Base-by-base conservation (phyloP, 2,329 filamentous ascomycete species). In the Cladosporium sphaerospermum region DNA sequence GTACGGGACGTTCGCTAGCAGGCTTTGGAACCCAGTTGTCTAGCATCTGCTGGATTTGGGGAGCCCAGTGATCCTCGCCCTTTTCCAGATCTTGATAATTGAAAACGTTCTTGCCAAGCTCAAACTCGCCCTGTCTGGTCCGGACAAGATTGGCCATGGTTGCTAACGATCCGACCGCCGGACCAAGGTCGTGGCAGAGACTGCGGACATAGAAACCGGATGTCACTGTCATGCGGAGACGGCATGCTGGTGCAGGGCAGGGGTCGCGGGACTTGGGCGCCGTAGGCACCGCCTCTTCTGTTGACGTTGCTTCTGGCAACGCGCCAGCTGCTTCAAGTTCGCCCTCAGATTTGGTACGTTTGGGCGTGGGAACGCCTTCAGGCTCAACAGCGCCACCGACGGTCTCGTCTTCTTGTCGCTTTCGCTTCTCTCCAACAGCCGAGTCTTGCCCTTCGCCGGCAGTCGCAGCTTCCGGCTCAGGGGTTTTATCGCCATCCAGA, bases 151-250 rank as follows among this genome's bases (percentile, higher is more conserved):
- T 84, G 18, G 88, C 83, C 92, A 99, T 97, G 59, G 93, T 78
- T 33, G 81, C 93, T 19, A 88, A 83, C 10, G 89, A 95, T 49
- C 81, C 83, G 11, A 96, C 78, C 61, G 89, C 89, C 59, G 84
- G 77, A 18, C 92, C 93, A 3, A 99, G 78, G 64, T 99, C 93
- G 67, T 97, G 90, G 62, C 89, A 91, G 61, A 99, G 83, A 54
- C 88, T 95, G 57, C 93, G 86, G 11, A 99, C 91, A 69, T 99
- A 99, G 76, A 96, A 99, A 37, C 93, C 93, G 0, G 90, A 95
- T 2, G 90, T 90, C 48, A 96, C 92, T 0, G 88, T 95, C 82
- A 99, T 89, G 54, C 87, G 84, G 55, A 99, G 82, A 65, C 82
- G 86, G 45, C 82, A 88, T 1, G 92, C 93, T 1, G 92, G 83